phyloP scores from a whole-genome alignment of 306 rosid species.

The Trifolium subterraneum region DNA sequence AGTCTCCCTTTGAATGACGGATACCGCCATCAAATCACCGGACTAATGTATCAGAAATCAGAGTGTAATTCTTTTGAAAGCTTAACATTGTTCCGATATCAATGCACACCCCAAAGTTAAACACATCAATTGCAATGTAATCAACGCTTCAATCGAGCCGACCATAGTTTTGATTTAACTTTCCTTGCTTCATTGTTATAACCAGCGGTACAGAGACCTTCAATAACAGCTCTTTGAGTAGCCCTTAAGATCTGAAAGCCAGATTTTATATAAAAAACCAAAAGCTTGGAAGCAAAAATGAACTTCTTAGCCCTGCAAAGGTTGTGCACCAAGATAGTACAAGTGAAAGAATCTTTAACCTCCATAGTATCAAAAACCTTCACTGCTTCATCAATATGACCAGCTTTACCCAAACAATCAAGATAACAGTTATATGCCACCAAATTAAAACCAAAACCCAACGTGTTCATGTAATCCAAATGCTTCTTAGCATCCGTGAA shows the following conservation, averaged over 20 bases:
- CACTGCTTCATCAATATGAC: constrained; percentile 69
- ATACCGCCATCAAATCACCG: constrained; percentile 16
- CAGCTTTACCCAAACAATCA: constrained; percentile 83
- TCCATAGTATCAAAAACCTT: constrained; percentile 71
- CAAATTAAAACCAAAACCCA: constrained; percentile 67
- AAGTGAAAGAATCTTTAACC: constrained; percentile 67
- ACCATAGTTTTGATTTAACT: constrained; percentile 51
- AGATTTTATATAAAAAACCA: constrained; percentile 57
- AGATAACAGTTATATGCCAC: constrained; percentile 71
- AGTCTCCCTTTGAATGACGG: constrained; percentile 10
- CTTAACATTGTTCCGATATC: constrained; percentile 8
- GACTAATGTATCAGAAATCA: not conserved
- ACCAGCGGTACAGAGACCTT: constrained; percentile 64
- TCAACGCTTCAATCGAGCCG: constrained; percentile 50
- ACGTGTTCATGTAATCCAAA: constrained; percentile 56
- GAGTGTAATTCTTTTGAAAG: constrained; percentile 1
- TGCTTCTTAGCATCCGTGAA: constrained; percentile 60
- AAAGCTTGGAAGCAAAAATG: constrained; percentile 65
- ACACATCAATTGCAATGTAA: constrained; percentile 18
- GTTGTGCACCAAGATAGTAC: constrained; percentile 70
- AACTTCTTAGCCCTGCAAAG: constrained; percentile 76
- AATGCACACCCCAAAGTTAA: constrained; percentile 2
- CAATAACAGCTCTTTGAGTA: constrained; percentile 67
- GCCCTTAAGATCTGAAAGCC: constrained; percentile 60
- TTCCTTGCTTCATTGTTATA: constrained; percentile 65